Conservation (phyloP, 1,284 basidiomycete species). For the Puccinia sorghi region DNA sequence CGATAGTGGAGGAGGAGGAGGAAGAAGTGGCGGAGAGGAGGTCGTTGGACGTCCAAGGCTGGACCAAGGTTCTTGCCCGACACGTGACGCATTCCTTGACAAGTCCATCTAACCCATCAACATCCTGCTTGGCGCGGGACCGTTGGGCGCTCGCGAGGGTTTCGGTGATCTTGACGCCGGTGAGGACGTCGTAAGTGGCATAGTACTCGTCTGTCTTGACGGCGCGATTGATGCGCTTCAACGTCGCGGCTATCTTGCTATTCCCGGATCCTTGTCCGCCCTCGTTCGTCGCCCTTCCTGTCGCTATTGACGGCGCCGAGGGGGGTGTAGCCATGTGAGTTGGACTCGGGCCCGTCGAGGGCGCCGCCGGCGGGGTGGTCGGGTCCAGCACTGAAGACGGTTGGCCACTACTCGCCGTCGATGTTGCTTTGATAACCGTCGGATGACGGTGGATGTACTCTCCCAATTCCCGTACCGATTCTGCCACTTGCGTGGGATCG, state of each 20-base stretch:
- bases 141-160: neutral
- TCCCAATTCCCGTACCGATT: neutral
- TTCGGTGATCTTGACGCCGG: neutral
- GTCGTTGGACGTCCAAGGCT: neutral
- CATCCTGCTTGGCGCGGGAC: neutral
- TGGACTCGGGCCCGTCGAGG: neutral
- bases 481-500: neutral
- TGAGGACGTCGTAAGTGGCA: neutral
- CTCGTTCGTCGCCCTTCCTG: neutral
- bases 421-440: neutral
- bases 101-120: neutral
- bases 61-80: neutral
- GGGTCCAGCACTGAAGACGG: neutral
- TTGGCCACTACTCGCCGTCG: no score
- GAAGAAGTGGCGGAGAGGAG: neutral
- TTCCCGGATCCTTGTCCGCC: no score
- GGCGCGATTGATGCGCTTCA: neutral
- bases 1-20: no score
- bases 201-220: neutral
- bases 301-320: neutral
- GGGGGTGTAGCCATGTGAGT: neutral
- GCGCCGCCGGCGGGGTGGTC: neutral
- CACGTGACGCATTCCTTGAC: constrained; percentile 24
- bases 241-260: neutral
- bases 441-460: neutral